These are phyloP conservation scores for Delonix regia DNA, from an alignment of 306 rosid genomes.

Conservation along the genomic window DNA sequence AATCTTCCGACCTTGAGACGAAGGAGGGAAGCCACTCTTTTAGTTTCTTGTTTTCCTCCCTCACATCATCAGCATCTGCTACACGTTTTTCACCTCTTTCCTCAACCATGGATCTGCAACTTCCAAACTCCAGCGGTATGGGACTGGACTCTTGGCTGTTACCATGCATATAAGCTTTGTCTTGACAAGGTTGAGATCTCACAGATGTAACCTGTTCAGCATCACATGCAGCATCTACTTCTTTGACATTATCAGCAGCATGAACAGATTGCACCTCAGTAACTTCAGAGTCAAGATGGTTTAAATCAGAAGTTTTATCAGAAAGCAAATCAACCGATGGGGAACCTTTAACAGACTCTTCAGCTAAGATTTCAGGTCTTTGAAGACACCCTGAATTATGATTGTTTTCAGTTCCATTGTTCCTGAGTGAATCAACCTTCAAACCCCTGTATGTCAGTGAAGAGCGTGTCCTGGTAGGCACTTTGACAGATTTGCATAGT, in stretches of 20 bases:
- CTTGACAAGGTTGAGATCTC: slow-evolving; percentile 54
- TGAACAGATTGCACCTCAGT: slow-evolving; percentile 41
- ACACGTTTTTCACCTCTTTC: slow-evolving; percentile 74
- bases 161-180: slow-evolving; percentile 43
- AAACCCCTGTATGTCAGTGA: slow-evolving; percentile 53
- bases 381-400: slow-evolving; percentile 35
- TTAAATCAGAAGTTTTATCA: slow-evolving; percentile 46
- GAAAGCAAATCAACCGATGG: slow-evolving; percentile 44
- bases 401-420: slow-evolving; percentile 38
- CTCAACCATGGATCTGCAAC: slow-evolving; percentile 47
- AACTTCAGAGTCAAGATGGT: slow-evolving; percentile 50
- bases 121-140: slow-evolving; percentile 48
- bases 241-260: slow-evolving; percentile 47
- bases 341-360: slow-evolving; percentile 42
- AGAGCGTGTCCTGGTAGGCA: slow-evolving; percentile 84
- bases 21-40: slow-evolving; percentile 67
- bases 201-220: slow-evolving; percentile 44
- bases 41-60: slow-evolving; percentile 59
- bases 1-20: slow-evolving; percentile 51
- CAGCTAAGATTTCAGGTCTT: slow-evolving; percentile 43
- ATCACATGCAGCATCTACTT: slow-evolving; percentile 47
- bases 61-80: slow-evolving; percentile 54
- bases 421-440: slow-evolving; percentile 49
- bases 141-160: slow-evolving; percentile 47
- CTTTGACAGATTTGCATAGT: slow-evolving; percentile 69